Evolutionary conservation across 371 early-diverging fungal species (phyloP), one percentile per base, ranked within the genome.

Genomic region (Mortierella sp.): DNA sequence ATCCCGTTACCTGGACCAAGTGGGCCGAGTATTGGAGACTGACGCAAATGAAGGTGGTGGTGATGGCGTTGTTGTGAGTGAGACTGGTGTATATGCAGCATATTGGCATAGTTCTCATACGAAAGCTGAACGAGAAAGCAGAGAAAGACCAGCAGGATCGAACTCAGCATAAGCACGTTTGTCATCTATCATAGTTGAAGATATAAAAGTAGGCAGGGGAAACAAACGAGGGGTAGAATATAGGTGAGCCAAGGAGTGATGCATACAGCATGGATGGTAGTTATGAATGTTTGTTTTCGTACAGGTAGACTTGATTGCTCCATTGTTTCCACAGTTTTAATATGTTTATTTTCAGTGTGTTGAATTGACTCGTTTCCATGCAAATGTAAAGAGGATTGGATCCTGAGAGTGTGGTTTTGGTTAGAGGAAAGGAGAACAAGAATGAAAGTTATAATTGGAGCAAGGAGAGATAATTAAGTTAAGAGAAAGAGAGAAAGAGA

Each of bases 81-180:
- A 10, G 61, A 59, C 26, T 76, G 76, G 34, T 70, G 76, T 5
- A 71, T 64, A 37, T 70, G 68, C 32, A 76, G 61, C 49, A 76
- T 76, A 23, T 63, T 71, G 66, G 76, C 66, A 34, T 71, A 76
- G 68, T 76, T 76, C 61, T 76, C 76, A 54, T 76, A 76, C 28
- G 76, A 76, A 22, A 76, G 54, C 42, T 76, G 76, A 8, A 76
- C 76, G 17, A 76, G 68, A 51, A 71, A 76, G 61, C 76, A 76
- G 12, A 76, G 72, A 43, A 76, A 76, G 29, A 76, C 68, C 59
- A 76, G 51, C 51, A 76, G 59, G 58, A 71, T 66, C 53, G 76
- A 76, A 64, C 76, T 76, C 51, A 76, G 31, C 64, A 76, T 57
- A 54, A 76, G 76, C 64, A 76, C 72, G 54, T 76, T 76, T 53